These are phyloP conservation scores for Edaphochlamys debaryana DNA, from an alignment of 139 green algal species.

Conservation along the genomic window DNA sequence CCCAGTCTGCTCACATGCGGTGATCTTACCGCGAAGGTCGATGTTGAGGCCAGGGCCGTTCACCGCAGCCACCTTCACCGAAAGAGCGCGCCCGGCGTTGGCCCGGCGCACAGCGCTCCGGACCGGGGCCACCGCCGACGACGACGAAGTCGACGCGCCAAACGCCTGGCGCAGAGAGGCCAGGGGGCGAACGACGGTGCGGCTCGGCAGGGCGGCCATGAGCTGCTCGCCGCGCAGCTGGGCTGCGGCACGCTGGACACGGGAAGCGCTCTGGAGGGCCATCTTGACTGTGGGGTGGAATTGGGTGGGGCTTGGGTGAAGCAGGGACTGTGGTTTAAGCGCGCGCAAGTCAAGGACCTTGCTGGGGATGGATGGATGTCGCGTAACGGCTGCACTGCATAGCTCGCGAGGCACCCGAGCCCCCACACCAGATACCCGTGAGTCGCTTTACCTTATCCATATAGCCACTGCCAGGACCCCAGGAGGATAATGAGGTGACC, in stretches of 20 bases:
- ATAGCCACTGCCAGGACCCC: too few species aligned
- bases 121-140: too few species aligned
- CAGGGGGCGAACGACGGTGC: neutral
- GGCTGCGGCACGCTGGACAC: slow-evolving; percentile 21
- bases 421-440: too few species aligned
- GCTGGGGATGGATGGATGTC: too few species aligned
- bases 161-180: slow-evolving; percentile 8
- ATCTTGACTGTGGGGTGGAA: neutral
- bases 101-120: neutral
- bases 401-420: too few species aligned
- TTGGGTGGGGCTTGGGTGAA: neutral
- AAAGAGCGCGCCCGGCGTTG: slow-evolving; percentile 14
- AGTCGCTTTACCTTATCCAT: too few species aligned
- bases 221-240: slow-evolving; percentile 2
- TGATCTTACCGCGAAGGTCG: slow-evolving; percentile 70
- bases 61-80: slow-evolving; percentile 38
- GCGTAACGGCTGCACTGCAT: too few species aligned
- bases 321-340: neutral
- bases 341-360: too few species aligned
- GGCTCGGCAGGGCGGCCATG: slow-evolving; percentile 14
- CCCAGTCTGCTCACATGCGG: neutral
- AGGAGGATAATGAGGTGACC: too few species aligned
- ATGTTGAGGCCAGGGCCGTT: slow-evolving; percentile 63
- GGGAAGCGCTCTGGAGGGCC: slow-evolving; percentile 26
- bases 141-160: neutral